Evolutionary conservation across 2,329 filamentous ascomycete genomes (phyloP).

Genomic region (Pleomassaria siparia): DNA sequence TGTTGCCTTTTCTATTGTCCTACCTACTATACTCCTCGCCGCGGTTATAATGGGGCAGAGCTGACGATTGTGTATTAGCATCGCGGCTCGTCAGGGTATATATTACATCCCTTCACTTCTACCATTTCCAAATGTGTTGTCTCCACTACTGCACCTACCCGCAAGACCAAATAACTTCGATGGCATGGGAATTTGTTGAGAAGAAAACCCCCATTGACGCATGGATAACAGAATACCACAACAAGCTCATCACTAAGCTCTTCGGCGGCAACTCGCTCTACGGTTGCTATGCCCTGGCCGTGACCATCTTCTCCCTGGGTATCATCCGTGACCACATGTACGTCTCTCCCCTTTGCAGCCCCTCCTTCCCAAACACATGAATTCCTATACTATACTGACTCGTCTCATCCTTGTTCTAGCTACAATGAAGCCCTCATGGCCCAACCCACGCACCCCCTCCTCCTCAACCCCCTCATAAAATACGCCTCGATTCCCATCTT

Average conservation of each 20-base stretch:
- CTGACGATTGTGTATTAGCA: constrained; percentile 54
- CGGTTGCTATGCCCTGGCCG: constrained; percentile 88
- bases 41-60: constrained; percentile 1
- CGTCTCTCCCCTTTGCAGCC: constrained; percentile 13
- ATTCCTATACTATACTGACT: neutral
- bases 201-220: neutral
- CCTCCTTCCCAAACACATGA: neutral
- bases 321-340: constrained; percentile 73
- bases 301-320: constrained; percentile 87
- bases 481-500: constrained; percentile 72
- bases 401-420: constrained; percentile 50
- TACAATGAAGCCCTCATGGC: constrained; percentile 81
- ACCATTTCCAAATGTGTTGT: neutral
- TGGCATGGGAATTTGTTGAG: neutral
- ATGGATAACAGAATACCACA: constrained; percentile 74
- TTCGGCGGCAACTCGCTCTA: constrained; percentile 75
- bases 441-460: constrained; percentile 73
- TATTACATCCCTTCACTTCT: neutral
- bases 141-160: neutral
- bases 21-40: neutral
- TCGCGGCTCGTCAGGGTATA: constrained; percentile 76
- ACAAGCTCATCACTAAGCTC: constrained; percentile 82
- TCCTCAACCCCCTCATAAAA: constrained; percentile 74
- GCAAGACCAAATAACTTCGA: neutral
- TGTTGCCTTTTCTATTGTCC: neutral